Conservation (phyloP, 208 protist species). For the Histomonas meleagridis region DNA sequence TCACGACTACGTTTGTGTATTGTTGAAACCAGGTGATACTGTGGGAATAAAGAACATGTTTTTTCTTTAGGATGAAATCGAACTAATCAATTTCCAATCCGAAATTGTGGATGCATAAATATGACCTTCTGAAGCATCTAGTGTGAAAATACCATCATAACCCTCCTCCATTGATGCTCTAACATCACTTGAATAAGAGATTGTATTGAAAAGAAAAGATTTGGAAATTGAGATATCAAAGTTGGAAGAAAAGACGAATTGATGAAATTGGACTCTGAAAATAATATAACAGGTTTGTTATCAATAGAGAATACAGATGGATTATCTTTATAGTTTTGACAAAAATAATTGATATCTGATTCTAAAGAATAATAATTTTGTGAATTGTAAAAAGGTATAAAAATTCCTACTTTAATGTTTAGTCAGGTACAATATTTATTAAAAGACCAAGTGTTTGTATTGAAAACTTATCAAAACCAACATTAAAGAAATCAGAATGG, state of each 20-base stretch:
- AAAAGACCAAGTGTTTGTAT: not conserved
- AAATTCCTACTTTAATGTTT: not conserved
- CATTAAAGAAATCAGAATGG: not conserved
- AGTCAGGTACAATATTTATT: not conserved
- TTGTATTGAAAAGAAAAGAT: not conserved
- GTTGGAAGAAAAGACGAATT: not conserved
- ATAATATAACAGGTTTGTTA: not conserved
- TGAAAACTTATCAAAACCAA: too few relatives aligned
- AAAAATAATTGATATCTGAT: not conserved
- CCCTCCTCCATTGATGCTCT: not conserved
- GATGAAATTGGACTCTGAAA: not conserved
- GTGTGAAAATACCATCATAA: not conserved
- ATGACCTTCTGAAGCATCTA: not conserved
- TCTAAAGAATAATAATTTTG: not conserved
- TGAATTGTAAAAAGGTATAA: not conserved
- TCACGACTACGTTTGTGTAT: slow-evolving; percentile 40
- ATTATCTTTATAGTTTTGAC: not conserved
- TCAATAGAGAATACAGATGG: not conserved
- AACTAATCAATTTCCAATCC: not conserved
- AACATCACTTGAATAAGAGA: not conserved
- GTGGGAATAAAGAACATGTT: slow-evolving; percentile 44
- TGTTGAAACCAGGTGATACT: slow-evolving; percentile 58
- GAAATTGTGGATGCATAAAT: not conserved
- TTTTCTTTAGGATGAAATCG: not conserved
- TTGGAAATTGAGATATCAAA: too few relatives aligned